These are phyloP conservation scores for Parathielavia hyrcaniae DNA, from an alignment of 495 filamentous ascomycete species.

Conservation along the genomic window DNA sequence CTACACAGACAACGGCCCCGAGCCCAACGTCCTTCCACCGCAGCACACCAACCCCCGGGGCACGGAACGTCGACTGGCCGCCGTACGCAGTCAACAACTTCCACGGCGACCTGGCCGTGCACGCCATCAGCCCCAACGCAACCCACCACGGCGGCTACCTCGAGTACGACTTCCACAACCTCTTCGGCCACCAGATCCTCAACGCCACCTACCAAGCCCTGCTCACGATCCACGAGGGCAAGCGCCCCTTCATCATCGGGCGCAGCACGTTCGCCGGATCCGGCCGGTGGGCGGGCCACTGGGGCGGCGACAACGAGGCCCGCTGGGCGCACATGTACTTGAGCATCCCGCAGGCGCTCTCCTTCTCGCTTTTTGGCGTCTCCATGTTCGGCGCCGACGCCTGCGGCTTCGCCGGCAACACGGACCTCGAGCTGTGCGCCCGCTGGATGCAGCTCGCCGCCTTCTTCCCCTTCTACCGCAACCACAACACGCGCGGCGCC, in stretches of 20 bases:
- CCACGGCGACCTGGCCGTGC: constrained; percentile 66
- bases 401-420: constrained; percentile 72
- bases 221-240: constrained; percentile 52
- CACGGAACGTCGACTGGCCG: constrained; percentile 70
- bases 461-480: constrained; percentile 86
- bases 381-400: constrained; percentile 85
- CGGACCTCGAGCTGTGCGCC: constrained; percentile 67
- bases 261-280: constrained; percentile 75
- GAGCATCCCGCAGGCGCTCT: constrained; percentile 73
- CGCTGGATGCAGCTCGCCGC: constrained; percentile 83
- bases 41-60: constrained; percentile 59
- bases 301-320: constrained; percentile 77
- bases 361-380: constrained; percentile 74
- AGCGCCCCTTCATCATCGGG: constrained; percentile 81
- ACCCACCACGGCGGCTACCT: constrained; percentile 64
- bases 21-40: constrained; percentile 49
- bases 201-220: constrained; percentile 77
- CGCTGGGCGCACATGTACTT: constrained; percentile 66
- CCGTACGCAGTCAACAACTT: constrained; percentile 78
- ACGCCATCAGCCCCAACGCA: constrained; percentile 71
- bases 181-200: constrained; percentile 68
- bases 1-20: constrained; percentile 29
- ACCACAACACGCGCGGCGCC: constrained; percentile 64
- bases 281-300: constrained; percentile 79
- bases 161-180: constrained; percentile 78